These are phyloP conservation scores for Cercospora citrullina DNA, from an alignment of 2,329 filamentous ascomycete genomes.

Conservation along the genomic window DNA sequence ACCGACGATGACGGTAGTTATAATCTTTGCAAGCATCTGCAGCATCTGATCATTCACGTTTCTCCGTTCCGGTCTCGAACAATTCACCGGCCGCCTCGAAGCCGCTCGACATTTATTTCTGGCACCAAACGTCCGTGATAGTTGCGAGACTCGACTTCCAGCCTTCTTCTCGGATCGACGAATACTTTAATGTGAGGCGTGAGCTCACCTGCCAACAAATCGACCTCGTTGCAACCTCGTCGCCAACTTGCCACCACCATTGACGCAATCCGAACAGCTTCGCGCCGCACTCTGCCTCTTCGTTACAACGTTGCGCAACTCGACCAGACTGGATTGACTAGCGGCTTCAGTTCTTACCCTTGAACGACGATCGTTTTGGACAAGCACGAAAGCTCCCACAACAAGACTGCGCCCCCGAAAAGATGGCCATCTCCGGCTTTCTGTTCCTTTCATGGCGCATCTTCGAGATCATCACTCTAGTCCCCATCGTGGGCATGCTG, in stretches of 20 bases:
- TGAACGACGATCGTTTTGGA: neutral
- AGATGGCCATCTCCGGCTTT: constrained; percentile 54
- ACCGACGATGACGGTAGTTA: neutral
- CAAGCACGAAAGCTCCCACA: neutral
- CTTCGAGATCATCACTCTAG: constrained; percentile 61
- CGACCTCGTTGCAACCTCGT: neutral
- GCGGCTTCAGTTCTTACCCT: neutral
- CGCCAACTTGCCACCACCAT: neutral
- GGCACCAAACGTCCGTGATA: neutral
- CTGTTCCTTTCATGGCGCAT: constrained; percentile 64
- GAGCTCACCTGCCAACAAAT: constrained; percentile 7
- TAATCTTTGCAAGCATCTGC: neutral
- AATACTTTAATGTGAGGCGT: constrained; percentile 11
- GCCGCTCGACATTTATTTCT: neutral
- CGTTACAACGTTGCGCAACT: neutral
- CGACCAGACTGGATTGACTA: neutral
- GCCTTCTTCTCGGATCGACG: neutral
- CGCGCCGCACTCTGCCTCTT: neutral
- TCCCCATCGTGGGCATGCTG: constrained; percentile 64
- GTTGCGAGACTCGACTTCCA: neutral
- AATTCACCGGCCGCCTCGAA: neutral
- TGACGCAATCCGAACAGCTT: neutral
- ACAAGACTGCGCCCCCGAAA: neutral
- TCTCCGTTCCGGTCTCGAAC: neutral
- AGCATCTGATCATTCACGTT: neutral